Conservation (phyloP, 2,329 filamentous ascomycete genomes). For the Lachnellula arida region DNA sequence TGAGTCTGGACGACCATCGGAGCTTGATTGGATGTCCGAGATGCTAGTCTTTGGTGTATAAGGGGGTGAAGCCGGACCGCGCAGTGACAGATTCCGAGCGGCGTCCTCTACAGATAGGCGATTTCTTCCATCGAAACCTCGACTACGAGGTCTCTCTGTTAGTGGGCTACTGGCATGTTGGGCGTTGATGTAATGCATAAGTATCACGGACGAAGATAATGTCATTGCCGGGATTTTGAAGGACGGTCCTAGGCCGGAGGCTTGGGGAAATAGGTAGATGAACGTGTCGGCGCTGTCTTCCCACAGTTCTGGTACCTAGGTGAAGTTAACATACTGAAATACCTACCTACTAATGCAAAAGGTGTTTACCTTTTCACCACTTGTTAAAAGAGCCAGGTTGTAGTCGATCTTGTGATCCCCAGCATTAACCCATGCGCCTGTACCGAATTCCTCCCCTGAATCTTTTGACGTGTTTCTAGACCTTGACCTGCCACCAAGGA, state of each 20-base stretch:
- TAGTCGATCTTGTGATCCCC: conserved; percentile 52
- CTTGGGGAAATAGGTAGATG: conserved; percentile 52
- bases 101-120: conserved; percentile 47
- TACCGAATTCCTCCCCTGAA: not conserved
- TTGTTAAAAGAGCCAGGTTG: conserved; percentile 46
- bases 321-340: conserved; percentile 7
- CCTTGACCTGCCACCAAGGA: conserved; percentile 8
- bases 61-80: conserved; percentile 36
- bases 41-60: conserved; percentile 22
- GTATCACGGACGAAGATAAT: conserved; percentile 43
- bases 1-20: conserved; percentile 20
- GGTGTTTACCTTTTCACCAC: conserved; percentile 49
- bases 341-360: not conserved
- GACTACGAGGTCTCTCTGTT: conserved; percentile 22
- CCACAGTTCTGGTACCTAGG: conserved; percentile 61
- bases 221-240: conserved; percentile 56
- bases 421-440: conserved; percentile 49
- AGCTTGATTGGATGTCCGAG: conserved; percentile 15
- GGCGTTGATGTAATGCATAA: conserved; percentile 17
- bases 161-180: not conserved
- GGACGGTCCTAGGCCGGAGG: conserved; percentile 48
- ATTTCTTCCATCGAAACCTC: conserved; percentile 42
- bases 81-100: conserved; percentile 33
- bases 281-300: conserved; percentile 53
- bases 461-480: conserved; percentile 17